Conservation (phyloP, 805 yeast genomes). For the Zygosaccharomyces siamensis region DNA sequence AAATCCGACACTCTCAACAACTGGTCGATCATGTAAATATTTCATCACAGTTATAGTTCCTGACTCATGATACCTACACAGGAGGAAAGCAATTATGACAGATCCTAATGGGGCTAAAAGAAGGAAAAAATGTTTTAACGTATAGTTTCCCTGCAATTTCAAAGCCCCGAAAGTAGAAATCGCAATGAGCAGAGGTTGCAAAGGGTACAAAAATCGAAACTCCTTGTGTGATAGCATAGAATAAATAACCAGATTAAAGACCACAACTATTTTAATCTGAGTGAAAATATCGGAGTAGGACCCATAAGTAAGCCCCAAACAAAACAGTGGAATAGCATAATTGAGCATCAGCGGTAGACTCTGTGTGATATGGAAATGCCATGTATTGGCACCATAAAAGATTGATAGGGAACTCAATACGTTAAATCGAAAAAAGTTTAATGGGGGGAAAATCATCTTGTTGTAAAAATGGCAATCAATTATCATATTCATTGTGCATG, state of each 20-base stretch:
- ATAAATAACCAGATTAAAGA: conserved; percentile 49
- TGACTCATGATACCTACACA: conserved; percentile 71
- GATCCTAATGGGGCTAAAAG: conserved; percentile 24
- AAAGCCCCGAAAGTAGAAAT: conserved; percentile 42
- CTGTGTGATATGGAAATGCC: conserved; percentile 80
- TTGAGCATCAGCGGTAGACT: conserved; percentile 74
- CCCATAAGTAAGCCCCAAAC: conserved; percentile 39
- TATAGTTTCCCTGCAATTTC: background rate
- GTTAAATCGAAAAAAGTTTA: conserved; percentile 73
- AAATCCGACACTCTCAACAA: conserved; percentile 61
- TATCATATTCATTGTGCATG: conserved; percentile 37
- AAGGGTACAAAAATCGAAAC: conserved; percentile 79
- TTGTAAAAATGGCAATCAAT: conserved; percentile 63
- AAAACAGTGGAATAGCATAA: conserved; percentile 58
- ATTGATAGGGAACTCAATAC: conserved; percentile 64
- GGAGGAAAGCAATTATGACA: conserved; percentile 33
- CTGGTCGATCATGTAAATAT: conserved; percentile 41
- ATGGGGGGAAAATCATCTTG: conserved; percentile 52
- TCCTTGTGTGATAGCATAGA: conserved; percentile 81
- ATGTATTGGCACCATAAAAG: conserved; percentile 80
- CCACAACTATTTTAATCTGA: conserved; percentile 32
- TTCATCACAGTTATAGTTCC: conserved; percentile 74
- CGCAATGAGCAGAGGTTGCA: conserved; percentile 67
- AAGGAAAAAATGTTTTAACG: background rate
- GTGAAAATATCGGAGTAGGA: conserved; percentile 11